A percentile compares a stretch with the other conserved stretches of the same genome.
Evolutionary conservation across 140 eudicot genomes (phyloP).

Genomic region (Anethum foeniculum): DNA sequence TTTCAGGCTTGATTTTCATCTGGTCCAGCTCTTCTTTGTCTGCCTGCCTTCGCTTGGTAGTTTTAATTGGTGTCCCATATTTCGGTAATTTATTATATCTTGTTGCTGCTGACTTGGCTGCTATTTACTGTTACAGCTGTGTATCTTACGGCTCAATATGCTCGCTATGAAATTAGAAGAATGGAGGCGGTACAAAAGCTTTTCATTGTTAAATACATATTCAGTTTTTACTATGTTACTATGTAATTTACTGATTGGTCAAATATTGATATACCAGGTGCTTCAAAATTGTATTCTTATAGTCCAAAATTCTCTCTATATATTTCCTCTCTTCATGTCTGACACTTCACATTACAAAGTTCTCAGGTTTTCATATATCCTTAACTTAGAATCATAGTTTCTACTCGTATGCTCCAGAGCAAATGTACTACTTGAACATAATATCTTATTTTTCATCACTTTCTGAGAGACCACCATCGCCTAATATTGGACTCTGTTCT

Average conservation of each 20-base stretch:
- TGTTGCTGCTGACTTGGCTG: background rate
- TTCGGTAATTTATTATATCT: background rate
- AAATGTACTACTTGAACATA: background rate
- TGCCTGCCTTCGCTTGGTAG: slow-evolving; percentile 85
- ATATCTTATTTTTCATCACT: background rate
- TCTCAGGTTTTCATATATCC: background rate
- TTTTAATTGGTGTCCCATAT: background rate
- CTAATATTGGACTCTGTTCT: background rate
- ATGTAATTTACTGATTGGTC: background rate
- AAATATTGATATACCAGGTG: background rate
- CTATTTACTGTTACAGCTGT: slow-evolving; percentile 52
- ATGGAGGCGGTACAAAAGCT: slow-evolving; percentile 65
- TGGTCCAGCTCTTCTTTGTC: slow-evolving; percentile 78
- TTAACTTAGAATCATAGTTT: background rate
- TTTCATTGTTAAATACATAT: background rate
- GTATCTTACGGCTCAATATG: slow-evolving; percentile 78
- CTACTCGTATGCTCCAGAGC: background rate
- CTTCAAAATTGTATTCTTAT: background rate
- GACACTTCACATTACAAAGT: background rate
- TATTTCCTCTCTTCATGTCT: background rate
- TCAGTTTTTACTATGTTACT: background rate
- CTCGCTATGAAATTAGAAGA: slow-evolving; percentile 75
- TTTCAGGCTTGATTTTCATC: slow-evolving; percentile 78
- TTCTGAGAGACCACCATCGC: background rate
- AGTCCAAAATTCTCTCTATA: background rate